Evolutionary conservation across 306 rosid species (phyloP).

Genomic region (Casuarina glauca): DNA sequence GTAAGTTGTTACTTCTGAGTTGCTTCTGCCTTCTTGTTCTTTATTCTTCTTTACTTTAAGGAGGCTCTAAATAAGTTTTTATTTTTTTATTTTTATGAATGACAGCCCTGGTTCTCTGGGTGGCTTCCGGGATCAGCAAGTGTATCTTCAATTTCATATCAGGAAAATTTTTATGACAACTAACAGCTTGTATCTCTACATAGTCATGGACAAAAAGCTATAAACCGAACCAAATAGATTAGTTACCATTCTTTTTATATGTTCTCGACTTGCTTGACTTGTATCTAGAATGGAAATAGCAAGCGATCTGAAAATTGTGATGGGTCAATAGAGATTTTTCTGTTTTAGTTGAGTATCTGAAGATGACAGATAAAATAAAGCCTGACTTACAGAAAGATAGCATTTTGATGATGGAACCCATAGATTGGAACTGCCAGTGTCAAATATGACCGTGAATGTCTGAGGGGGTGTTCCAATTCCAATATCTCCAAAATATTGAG

Average conservation of each 20-base stretch:
- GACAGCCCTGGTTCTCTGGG: slow-evolving; percentile 24
- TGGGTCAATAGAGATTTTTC: slow-evolving; percentile 8
- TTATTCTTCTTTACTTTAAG: slow-evolving; percentile 35
- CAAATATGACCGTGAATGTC: slow-evolving; percentile 75
- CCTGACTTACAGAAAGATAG: slow-evolving; percentile 68
- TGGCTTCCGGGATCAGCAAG: slow-evolving; percentile 31
- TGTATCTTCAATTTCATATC: neutral
- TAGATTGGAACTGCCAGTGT: slow-evolving; percentile 84
- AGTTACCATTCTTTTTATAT: slow-evolving; percentile 59
- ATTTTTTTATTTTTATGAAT: no score
- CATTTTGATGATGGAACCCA: slow-evolving; percentile 90
- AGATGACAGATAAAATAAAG: slow-evolving; percentile 1
- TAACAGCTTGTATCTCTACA: neutral
- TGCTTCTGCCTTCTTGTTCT: neutral
- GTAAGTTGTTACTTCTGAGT: neutral
- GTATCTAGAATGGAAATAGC: slow-evolving; percentile 68
- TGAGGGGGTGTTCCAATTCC: slow-evolving; percentile 89
- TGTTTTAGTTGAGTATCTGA: neutral
- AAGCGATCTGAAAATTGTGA: slow-evolving; percentile 54
- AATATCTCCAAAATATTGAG: slow-evolving; percentile 87
- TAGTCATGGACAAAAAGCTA: slow-evolving; percentile 16
- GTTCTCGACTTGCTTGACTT: slow-evolving; percentile 64
- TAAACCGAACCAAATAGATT: neutral
- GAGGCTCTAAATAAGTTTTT: slow-evolving; percentile 26
- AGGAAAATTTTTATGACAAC: neutral